Base-by-base conservation (phyloP, 148 eudicot species). In the Persicaria tinctoria region DNA sequence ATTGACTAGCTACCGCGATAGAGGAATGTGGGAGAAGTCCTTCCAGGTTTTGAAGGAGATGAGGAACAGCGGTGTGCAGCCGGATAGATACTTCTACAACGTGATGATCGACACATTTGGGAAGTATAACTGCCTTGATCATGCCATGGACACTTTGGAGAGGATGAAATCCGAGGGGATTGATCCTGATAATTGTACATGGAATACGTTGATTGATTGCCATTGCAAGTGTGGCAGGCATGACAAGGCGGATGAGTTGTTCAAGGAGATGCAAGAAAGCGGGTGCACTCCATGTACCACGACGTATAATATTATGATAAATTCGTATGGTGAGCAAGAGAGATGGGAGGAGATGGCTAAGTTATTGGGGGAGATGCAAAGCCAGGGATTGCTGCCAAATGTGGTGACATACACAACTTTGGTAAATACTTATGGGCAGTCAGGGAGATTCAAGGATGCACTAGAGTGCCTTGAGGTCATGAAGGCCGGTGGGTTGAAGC, bases 81-180 rank as follows among this genome's bases (percentile, higher is more conserved):
- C 98, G 4, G 97, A 95, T 80, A 87, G 91, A 77, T 83, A 84
- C 68, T 95, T 95, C 66, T 92, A 95, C 66, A 95, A 95, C 81
- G 96, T 95, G 47, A 92, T 95, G 92, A 92, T 95, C 72, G 96
- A 95, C 86, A 84, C 93, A 2, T 95, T 95, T 78, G 98, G 98
- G 74, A 95, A 95, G 87, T 85, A 90, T 78, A 95, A 95, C 76
- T 86, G 93, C 81, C 87, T 92, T 73, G 97, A 95, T 79, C 91
- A 89, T 81, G 97, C 95, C 38, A 89, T 92, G 93, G 86, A 88
- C 27, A 78, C 98, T 5, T 90, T 95, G 46, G 83, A 83, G 76
- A 86, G 81, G 85, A 95, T 95, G 98, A 87, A 76, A 80, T 73
- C 57, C 18, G 98, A 95, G 48, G 93, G 91, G 70, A 89, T 95